phyloP scores from a whole-genome alignment of 2,329 filamentous ascomycete genomes.

The Alternaria postmessia region DNA sequence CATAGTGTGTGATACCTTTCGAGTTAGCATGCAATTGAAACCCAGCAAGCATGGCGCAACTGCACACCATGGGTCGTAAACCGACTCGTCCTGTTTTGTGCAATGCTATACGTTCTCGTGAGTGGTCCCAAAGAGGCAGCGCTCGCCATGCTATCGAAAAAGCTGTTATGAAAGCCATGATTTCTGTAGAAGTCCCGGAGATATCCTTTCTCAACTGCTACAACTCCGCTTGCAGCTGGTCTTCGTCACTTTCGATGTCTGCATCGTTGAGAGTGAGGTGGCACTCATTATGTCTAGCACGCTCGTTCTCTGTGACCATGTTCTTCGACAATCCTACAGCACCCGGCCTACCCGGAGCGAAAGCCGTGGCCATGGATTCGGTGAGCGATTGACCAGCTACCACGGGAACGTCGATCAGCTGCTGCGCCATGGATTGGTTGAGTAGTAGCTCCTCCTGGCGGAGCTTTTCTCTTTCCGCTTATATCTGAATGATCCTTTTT shows the following conservation, averaged over 20 bases:
- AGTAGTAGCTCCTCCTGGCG: not conserved
- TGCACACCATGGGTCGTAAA: too few relatives aligned
- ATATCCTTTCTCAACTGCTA: not conserved
- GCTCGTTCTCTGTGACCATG: not conserved
- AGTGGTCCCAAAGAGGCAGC: too few relatives aligned
- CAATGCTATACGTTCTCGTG: too few relatives aligned
- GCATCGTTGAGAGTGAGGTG: not conserved
- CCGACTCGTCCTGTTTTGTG: too few relatives aligned
- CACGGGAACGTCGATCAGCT: not conserved
- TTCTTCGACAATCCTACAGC: not conserved
- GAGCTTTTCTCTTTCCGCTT: not conserved
- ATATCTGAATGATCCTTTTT: not conserved
- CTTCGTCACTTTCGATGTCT: not conserved
- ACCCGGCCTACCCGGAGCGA: not conserved
- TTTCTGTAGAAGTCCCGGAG: not conserved
- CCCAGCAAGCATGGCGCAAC: too few relatives aligned
- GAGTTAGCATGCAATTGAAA: too few relatives aligned
- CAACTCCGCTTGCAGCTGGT: not conserved
- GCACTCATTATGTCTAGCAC: not conserved
- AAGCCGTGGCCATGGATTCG: not conserved
- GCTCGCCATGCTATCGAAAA: too few relatives aligned
- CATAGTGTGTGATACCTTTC: too few relatives aligned
- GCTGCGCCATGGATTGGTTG: not conserved
- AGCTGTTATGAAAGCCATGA: not conserved
- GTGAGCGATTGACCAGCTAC: not conserved